Percentiles rank a stretch among this genome's conserved stretches.
phyloP scores from a whole-genome alignment of 345 rosid species.

The Sisymbrium altissimum region DNA sequence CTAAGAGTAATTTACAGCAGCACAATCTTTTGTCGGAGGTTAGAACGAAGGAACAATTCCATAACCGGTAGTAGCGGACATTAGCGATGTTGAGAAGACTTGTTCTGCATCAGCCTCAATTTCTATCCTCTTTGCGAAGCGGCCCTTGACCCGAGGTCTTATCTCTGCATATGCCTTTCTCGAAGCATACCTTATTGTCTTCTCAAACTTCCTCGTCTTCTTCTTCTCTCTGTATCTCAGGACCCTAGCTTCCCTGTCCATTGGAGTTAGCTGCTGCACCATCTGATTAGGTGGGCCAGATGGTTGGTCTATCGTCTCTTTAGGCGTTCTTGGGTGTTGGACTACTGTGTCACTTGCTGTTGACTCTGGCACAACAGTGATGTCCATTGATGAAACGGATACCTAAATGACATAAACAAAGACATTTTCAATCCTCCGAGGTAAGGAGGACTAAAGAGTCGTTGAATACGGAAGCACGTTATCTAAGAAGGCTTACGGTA shows the following conservation, averaged over 20 bases:
- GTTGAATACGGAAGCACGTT: too few relatives aligned
- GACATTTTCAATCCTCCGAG: too few relatives aligned
- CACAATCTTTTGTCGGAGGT: neutral
- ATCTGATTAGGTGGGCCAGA: slow-evolving; percentile 48
- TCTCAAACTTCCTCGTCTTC: slow-evolving; percentile 83
- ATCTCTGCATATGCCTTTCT: slow-evolving; percentile 96
- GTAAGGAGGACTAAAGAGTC: too few relatives aligned
- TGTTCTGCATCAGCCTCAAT: slow-evolving; percentile 59
- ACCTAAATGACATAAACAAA: slow-evolving; percentile 26
- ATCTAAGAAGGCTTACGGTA: neutral
- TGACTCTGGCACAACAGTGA: slow-evolving; percentile 72
- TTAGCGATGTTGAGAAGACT: slow-evolving; percentile 53
- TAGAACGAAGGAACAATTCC: slow-evolving; percentile 77
- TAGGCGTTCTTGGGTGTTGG: slow-evolving; percentile 48
- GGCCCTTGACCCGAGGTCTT: slow-evolving; percentile 87
- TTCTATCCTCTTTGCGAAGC: slow-evolving; percentile 80
- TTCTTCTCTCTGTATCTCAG: slow-evolving; percentile 92
- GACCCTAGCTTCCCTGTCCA: slow-evolving; percentile 93
- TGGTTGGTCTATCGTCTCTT: slow-evolving; percentile 61
- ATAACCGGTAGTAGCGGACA: slow-evolving; percentile 50
- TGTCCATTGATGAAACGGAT: slow-evolving; percentile 65
- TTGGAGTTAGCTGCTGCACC: slow-evolving; percentile 62
- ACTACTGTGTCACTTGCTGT: slow-evolving; percentile 57
- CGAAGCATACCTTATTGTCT: slow-evolving; percentile 96
- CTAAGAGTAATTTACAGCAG: neutral